Conservation (phyloP, 805 yeast genomes). For the Ogataea henricii region DNA sequence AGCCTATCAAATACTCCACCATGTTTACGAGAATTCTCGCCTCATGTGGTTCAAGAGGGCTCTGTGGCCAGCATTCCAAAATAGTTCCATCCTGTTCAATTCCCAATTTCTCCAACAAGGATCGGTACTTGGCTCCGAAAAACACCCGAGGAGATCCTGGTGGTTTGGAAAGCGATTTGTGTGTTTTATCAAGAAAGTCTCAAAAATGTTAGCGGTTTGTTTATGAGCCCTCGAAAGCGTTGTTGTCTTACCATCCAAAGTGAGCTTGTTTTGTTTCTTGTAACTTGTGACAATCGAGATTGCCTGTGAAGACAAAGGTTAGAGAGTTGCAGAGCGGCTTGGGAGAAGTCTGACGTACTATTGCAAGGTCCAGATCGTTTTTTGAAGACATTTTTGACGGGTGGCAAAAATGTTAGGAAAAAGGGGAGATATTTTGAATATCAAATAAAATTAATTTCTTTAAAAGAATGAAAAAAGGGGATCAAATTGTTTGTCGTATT, state of each 20-base stretch:
- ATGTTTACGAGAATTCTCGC: constrained; percentile 5
- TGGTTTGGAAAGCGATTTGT: background rate
- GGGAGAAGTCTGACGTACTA: constrained; percentile 8
- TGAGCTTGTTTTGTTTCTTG: constrained; percentile 10
- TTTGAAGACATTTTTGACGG: constrained; percentile 1
- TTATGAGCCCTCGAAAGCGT: background rate
- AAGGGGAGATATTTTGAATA: constrained; percentile 1
- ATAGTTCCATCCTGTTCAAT: constrained; percentile 13
- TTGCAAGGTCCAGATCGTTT: constrained; percentile 15
- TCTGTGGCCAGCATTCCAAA: constrained; percentile 4
- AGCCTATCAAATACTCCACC: constrained; percentile 10
- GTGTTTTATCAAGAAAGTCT: background rate
- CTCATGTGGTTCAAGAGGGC: constrained; percentile 9
- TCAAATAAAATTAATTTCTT: too few species aligned
- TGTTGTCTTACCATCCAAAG: constrained; percentile 6
- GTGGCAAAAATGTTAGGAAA: background rate
- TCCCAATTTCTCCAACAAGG: constrained; percentile 13
- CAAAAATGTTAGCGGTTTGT: background rate
- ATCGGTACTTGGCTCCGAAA: constrained; percentile 8
- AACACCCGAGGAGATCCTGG: constrained; percentile 5
- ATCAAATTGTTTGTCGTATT: background rate
- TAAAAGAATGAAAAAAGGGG: constrained; percentile 1
- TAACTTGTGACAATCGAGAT: constrained; percentile 10
- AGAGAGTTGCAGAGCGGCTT: background rate
- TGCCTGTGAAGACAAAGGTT: constrained; percentile 11